A percentile compares a stretch with the other conserved stretches of the same genome.
Evolutionary conservation across 345 rosid genomes (phyloP).

Genomic region (Xanthoceras sorbifolium): DNA sequence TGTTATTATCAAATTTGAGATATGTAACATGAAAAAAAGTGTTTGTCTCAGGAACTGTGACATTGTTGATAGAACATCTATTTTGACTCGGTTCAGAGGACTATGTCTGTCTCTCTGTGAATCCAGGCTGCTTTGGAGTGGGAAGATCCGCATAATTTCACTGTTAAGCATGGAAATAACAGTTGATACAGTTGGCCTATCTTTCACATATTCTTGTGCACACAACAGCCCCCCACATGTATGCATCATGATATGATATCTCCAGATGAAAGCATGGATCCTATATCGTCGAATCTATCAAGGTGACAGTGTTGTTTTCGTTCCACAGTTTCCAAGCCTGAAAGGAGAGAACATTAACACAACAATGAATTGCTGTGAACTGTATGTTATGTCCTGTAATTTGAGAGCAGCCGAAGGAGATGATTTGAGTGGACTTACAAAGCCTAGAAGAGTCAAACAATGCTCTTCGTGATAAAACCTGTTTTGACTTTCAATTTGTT

Average conservation of each 20-base stretch:
- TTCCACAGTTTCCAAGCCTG: constrained; percentile 30
- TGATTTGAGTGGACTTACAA: constrained; percentile 1
- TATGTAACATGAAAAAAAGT: too few species aligned
- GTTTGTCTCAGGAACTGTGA: constrained; percentile 22
- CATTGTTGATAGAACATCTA: constrained; percentile 15
- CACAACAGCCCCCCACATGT: constrained; percentile 30
- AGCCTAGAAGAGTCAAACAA: neutral
- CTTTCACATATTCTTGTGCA: constrained; percentile 20
- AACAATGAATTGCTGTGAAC: neutral
- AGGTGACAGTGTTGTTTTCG: constrained; percentile 12
- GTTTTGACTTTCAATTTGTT: too few species aligned
- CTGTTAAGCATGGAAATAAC: constrained; percentile 27
- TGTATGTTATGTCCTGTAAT: neutral
- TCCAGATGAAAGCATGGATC: constrained; percentile 2
- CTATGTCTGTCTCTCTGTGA: constrained; percentile 9
- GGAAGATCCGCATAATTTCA: constrained; percentile 29
- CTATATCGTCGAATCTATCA: constrained; percentile 8
- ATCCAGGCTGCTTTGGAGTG: constrained; percentile 20
- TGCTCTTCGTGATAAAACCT: neutral
- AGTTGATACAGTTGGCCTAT: constrained; percentile 22
- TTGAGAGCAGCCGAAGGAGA: neutral
- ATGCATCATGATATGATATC: constrained; percentile 10
- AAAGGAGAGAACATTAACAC: neutral
- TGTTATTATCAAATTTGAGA: too few species aligned
- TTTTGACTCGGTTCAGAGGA: neutral